phyloP scores from a whole-genome alignment of 768 basidiomycete genomes.

The Collybiopsis confluens region DNA sequence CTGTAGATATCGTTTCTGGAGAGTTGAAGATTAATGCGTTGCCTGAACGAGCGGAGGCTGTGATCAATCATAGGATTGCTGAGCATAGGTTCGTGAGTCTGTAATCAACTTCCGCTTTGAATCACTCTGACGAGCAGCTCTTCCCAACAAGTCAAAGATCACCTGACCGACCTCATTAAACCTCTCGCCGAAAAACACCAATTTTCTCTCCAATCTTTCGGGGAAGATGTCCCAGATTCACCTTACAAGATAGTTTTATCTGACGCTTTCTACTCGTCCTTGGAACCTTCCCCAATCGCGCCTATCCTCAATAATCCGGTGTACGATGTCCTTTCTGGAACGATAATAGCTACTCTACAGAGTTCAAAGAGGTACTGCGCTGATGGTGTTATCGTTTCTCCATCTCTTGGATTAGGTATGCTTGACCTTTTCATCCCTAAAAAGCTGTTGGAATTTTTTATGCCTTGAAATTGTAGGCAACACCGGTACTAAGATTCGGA shows the following conservation, averaged over 20 bases:
- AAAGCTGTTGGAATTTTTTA: too few species aligned
- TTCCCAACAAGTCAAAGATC: conserved; percentile 24
- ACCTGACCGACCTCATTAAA: conserved; percentile 24
- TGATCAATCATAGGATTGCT: conserved; percentile 50
- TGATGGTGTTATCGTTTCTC: conserved; percentile 15
- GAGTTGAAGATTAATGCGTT: conserved; percentile 54
- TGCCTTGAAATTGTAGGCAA: conserved; percentile 12
- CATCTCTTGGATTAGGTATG: conserved; percentile 24
- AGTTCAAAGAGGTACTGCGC: conserved; percentile 18
- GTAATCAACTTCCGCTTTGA: background rate
- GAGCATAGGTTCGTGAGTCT: conserved; percentile 32
- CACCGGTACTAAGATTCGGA: conserved; percentile 19
- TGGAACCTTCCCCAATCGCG: conserved; percentile 49
- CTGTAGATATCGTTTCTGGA: conserved; percentile 44
- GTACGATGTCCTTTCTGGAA: conserved; percentile 35
- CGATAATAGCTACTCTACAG: conserved; percentile 36
- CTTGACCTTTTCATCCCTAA: too few species aligned
- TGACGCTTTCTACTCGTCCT: conserved; percentile 30
- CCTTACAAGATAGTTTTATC: conserved; percentile 24
- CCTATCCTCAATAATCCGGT: conserved; percentile 16
- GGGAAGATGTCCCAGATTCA: conserved; percentile 15
- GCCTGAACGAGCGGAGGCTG: conserved; percentile 45
- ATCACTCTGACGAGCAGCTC: conserved; percentile 22
- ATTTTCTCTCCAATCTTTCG: conserved; percentile 37
- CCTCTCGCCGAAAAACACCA: conserved; percentile 33